These are phyloP conservation scores for Drosera capensis DNA, from an alignment of 148 eudicot species.

Conservation along the genomic window DNA sequence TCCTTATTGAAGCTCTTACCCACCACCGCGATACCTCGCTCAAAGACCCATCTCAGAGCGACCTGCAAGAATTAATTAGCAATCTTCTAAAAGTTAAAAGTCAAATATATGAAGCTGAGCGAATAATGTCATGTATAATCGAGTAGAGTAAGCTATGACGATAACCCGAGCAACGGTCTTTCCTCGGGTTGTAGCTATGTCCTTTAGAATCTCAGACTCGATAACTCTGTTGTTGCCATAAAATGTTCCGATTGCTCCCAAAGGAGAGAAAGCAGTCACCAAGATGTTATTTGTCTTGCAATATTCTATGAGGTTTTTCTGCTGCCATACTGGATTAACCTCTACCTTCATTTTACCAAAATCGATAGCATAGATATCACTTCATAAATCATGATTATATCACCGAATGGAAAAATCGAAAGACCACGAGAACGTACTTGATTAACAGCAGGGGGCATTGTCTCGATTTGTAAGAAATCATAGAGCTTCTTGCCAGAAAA, in stretches of 20 bases:
- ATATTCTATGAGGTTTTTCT: slow-evolving; percentile 13
- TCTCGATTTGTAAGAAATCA: slow-evolving; percentile 4
- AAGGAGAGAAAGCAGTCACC: slow-evolving; percentile 16
- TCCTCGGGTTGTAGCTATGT: slow-evolving; percentile 5
- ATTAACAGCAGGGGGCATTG: slow-evolving; percentile 14
- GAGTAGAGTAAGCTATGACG: not conserved
- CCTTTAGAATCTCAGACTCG: slow-evolving; percentile 4
- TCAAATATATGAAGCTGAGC: too few species aligned
- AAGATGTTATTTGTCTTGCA: slow-evolving; percentile 13
- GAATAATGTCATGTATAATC: too few species aligned
- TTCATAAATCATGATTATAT: not conserved
- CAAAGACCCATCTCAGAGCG: slow-evolving; percentile 14
- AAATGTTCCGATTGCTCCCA: slow-evolving; percentile 8
- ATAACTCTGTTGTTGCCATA: slow-evolving; percentile 4
- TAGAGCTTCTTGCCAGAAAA: slow-evolving; percentile 8
- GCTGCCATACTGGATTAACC: slow-evolving; percentile 24
- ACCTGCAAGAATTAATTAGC: slow-evolving; percentile 3
- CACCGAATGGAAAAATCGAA: not conserved
- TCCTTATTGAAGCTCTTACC: slow-evolving; percentile 13
- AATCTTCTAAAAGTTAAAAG: too few species aligned
- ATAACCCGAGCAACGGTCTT: slow-evolving; percentile 11
- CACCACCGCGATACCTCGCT: slow-evolving; percentile 13
- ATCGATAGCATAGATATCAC: not conserved
- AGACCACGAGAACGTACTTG: slow-evolving; percentile 3
- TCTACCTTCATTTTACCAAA: slow-evolving; percentile 10